Percentiles rank a stretch among this genome's conserved stretches.
These are phyloP conservation scores for Apiospora koreana DNA, from an alignment of 2,329 filamentous ascomycete species.

Conservation along the genomic window DNA sequence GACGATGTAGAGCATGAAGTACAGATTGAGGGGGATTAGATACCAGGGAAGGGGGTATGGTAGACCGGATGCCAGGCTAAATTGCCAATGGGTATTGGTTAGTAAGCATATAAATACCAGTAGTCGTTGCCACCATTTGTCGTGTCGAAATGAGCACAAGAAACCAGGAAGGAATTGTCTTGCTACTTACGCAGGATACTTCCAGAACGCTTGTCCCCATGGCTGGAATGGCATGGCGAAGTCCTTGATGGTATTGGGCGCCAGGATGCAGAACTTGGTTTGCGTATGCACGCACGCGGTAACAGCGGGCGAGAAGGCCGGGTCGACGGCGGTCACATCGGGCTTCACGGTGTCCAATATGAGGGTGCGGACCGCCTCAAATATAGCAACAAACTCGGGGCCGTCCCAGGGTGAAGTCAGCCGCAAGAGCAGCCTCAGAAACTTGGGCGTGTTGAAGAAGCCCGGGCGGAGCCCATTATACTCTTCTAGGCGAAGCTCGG, in stretches of 20 bases:
- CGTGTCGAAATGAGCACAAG: no score
- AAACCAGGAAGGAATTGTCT: no score
- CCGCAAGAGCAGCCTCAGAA: constrained; percentile 21
- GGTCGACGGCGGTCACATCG: constrained; percentile 43
- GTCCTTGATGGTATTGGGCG: constrained; percentile 45
- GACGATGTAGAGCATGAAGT: constrained; percentile 29
- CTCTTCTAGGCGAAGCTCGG: constrained; percentile 21
- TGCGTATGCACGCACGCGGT: constrained; percentile 41
- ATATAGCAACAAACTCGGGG: constrained; percentile 42
- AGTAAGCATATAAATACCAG: no score
- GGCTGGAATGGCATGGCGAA: constrained; percentile 9
- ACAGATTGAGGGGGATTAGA: constrained; percentile 14
- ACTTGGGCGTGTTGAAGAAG: constrained; percentile 33
- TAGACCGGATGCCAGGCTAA: constrained; percentile 9
- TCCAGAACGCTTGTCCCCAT: constrained; percentile 15
- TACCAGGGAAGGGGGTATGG: constrained; percentile 14
- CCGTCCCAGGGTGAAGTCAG: constrained; percentile 38
- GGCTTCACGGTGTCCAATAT: constrained; percentile 40
- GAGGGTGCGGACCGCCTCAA: constrained; percentile 34
- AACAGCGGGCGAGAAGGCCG: constrained; percentile 43
- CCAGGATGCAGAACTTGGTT: constrained; percentile 34
- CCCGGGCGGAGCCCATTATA: constrained; percentile 32
- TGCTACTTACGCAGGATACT: constrained; percentile 42
- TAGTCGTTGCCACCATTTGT: no score
- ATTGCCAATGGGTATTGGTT: not conserved